Evolutionary conservation across 2,329 filamentous ascomycete species (phyloP), one percentile per base, ranked within the genome.

Genomic region (Pseudogymnoascus sp.): DNA sequence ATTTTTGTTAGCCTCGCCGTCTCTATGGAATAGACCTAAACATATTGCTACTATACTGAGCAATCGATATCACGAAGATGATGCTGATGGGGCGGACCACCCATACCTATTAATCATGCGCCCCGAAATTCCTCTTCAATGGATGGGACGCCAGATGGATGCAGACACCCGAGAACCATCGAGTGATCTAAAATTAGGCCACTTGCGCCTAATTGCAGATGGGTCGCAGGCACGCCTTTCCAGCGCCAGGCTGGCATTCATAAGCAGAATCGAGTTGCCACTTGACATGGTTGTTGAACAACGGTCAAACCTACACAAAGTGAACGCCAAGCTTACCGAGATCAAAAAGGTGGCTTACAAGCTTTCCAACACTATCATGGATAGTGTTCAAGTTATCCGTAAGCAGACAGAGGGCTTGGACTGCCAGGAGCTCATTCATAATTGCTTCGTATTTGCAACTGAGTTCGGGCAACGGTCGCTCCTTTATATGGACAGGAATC

Each of bases 391-490:
- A 73, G 91, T 91, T 67, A 95, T 99, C 67, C 85, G 92, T 67
- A 87, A 87, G 69, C 93, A 99, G 75, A 92, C 92, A 1, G 82
- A 84, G 64, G 90, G 88, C 8, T 84, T 93, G 67, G 89, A 95
- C 68, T 96, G 93, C 73, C 92, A 96, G 71, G 95, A 99, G 72
- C 84, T 99, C 31, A 95, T 99, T 67, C 95, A 99, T 75, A 96
- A 92, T 4, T 99, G 93, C 76, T 99, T 97, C 75, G 90, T 96
- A 42, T 99, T 97, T 71, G 95, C 95, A n/a, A 97, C 95, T 0
- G 95, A 99, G 74, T 99, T 99, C 69, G 95, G 95, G 50, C 93
- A 97, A 74, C 88, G 95, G 67, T 97, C 93, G 1, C 84, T 96
- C 60, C 86, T 95, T 19, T 96, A 96, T 78, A 95, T 99, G 87